phyloP scores from a whole-genome alignment of 495 filamentous ascomycete genomes.

The Lophiotrema nucula region DNA sequence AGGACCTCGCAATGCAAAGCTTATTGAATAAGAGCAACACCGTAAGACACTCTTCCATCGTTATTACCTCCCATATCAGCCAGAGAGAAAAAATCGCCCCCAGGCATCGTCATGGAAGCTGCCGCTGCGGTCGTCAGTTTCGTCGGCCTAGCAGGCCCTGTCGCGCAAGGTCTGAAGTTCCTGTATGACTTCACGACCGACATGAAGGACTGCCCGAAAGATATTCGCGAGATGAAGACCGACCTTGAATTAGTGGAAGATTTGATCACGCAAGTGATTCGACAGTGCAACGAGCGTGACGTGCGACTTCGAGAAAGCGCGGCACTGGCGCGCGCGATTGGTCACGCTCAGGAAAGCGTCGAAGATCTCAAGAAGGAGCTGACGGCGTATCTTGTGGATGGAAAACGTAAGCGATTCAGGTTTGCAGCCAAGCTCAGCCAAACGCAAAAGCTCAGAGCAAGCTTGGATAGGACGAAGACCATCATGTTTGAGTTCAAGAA shows the following conservation, averaged over 20 bases:
- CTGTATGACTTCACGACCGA: not conserved
- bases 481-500: too few species aligned
- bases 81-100: not conserved
- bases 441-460: too few species aligned
- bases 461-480: too few species aligned
- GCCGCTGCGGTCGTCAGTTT: slow-evolving; percentile 1
- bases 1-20: slow-evolving; percentile 3
- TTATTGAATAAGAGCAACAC: slow-evolving; percentile 3
- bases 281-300: slow-evolving; percentile 3
- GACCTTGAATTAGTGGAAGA: slow-evolving; percentile 6
- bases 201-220: slow-evolving; percentile 5
- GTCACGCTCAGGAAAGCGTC: too few species aligned
- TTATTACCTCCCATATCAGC: slow-evolving; percentile 5
- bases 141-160: slow-evolving; percentile 3
- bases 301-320: too few species aligned
- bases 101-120: slow-evolving; percentile 5
- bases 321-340: too few species aligned
- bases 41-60: slow-evolving; percentile 2
- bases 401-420: too few species aligned
- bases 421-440: too few species aligned
- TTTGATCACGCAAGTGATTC: slow-evolving; percentile 5
- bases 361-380: too few species aligned
- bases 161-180: slow-evolving; percentile 4
- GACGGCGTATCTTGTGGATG: too few species aligned
- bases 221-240: slow-evolving; percentile 2